A percentile compares a stretch with the other conserved stretches of the same genome.
These are phyloP conservation scores for Colletotrichum theobromicola DNA, from an alignment of 2,329 filamentous ascomycete genomes.

Conservation along the genomic window DNA sequence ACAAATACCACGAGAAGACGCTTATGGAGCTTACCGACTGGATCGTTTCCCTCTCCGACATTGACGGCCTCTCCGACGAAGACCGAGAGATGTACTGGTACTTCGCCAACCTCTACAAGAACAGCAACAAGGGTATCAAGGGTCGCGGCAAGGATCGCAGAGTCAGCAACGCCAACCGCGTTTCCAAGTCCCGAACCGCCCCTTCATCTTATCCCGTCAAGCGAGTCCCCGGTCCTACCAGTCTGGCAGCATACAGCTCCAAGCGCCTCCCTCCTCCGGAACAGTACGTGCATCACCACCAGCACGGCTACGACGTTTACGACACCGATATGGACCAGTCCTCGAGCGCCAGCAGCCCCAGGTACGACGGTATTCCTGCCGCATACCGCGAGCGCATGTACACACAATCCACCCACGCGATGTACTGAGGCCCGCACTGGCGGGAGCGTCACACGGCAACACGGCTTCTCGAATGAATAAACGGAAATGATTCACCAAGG, in stretches of 20 bases:
- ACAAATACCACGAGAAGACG: conserved; percentile 86
- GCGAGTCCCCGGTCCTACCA: conserved; percentile 11
- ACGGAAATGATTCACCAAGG: not conserved
- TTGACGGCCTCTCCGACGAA: conserved; percentile 65
- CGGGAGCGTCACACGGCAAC: not conserved
- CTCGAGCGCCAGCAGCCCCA: conserved; percentile 19
- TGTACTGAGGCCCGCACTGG: not conserved
- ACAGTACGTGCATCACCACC: conserved; percentile 18
- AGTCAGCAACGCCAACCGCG: conserved; percentile 45
- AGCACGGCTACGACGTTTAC: conserved; percentile 18
- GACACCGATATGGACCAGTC: conserved; percentile 21
- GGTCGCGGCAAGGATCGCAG: conserved; percentile 86
- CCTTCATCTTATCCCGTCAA: conserved; percentile 18
- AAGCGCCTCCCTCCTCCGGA: conserved; percentile 16
- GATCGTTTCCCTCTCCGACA: conserved; percentile 69
- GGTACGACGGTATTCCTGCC: conserved; percentile 5
- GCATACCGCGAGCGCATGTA: conserved; percentile 14
- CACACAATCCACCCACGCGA: conserved; percentile 6
- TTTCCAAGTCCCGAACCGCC: conserved; percentile 25
- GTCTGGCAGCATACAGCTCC: conserved; percentile 19
- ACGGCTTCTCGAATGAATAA: conserved; percentile 2
- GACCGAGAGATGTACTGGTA: conserved; percentile 85
- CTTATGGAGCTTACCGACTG: conserved; percentile 72
- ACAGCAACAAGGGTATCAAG: conserved; percentile 98
- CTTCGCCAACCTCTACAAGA: conserved; percentile 89